These are phyloP conservation scores for Aegilops umbellulata DNA, from an alignment of 176 grass and related monocot genomes.

Conservation along the genomic window DNA sequence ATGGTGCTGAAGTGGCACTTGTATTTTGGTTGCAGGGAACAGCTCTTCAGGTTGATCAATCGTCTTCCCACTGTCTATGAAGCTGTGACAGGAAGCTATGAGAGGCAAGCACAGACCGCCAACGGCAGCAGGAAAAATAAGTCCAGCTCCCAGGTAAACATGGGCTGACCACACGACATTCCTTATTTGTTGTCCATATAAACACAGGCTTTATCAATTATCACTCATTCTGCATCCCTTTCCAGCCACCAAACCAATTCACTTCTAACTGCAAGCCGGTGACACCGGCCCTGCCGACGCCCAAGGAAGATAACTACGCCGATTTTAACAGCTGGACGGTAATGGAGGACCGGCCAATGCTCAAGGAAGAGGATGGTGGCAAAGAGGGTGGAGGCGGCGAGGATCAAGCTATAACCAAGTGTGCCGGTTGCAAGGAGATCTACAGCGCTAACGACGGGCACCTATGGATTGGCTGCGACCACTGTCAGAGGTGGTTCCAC, in stretches of 20 bases:
- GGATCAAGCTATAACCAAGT: slow-evolving; percentile 36
- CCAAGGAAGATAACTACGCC: not conserved
- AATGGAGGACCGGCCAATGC: not conserved
- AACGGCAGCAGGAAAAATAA: slow-evolving; percentile 43
- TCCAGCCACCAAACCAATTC: slow-evolving; percentile 22
- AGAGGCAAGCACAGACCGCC: slow-evolving; percentile 36
- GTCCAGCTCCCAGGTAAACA: slow-evolving; percentile 45
- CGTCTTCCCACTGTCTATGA: slow-evolving; percentile 67
- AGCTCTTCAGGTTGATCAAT: slow-evolving; percentile 70
- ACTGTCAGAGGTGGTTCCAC: slow-evolving; percentile 79
- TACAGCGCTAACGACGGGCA: slow-evolving; percentile 17
- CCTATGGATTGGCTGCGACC: slow-evolving; percentile 77
- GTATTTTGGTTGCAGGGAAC: slow-evolving; percentile 46
- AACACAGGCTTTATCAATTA: not conserved
- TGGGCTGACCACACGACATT: not conserved
- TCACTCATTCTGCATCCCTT: not conserved
- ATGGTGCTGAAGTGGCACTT: not conserved
- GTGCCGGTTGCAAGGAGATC: slow-evolving; percentile 37
- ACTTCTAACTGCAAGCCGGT: slow-evolving; percentile 26
- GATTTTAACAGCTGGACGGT: not conserved
- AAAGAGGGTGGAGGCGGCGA: slow-evolving; percentile 28
- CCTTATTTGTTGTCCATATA: not conserved
- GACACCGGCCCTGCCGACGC: slow-evolving; percentile 9
- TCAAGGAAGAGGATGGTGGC: not conserved
- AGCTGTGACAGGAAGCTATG: slow-evolving; percentile 40